phyloP scores from a whole-genome alignment of 352 stramenopile genomes.

The Pythium utonaiense region DNA sequence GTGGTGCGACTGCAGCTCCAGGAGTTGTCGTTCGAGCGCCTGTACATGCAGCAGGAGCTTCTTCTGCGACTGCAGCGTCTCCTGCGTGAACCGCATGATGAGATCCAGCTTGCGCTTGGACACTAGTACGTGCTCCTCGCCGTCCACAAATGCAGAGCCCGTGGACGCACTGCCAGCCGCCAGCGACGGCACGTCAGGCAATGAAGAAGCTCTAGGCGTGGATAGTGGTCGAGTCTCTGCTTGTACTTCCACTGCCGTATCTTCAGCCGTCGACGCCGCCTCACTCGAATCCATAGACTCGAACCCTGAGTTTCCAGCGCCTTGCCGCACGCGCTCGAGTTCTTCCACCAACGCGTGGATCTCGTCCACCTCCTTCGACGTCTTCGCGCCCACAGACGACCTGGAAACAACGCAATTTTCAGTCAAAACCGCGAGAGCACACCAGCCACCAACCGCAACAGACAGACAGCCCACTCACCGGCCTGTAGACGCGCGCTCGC shows the following conservation, averaged over 20 bases:
- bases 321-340: slow-evolving; percentile 47
- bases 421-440: too few species aligned
- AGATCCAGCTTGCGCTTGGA: slow-evolving; percentile 48
- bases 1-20: neutral
- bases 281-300: neutral
- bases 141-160: neutral
- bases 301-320: neutral
- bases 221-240: neutral
- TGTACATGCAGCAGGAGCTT: slow-evolving; percentile 61
- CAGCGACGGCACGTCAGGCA: neutral
- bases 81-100: slow-evolving; percentile 50
- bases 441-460: too few species aligned
- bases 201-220: neutral
- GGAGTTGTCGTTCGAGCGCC: slow-evolving; percentile 19
- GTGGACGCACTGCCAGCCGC: too few species aligned
- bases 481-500: too few species aligned
- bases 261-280: neutral
- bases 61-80: slow-evolving; percentile 54
- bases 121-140: slow-evolving; percentile 34
- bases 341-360: slow-evolving; percentile 55
- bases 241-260: neutral
- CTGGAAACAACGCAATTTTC: too few species aligned
- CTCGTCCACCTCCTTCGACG: slow-evolving; percentile 40
- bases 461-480: too few species aligned
- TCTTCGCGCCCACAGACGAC: neutral